Conservation (phyloP, 805 yeast genomes). For the Nematodospora valgi region DNA sequence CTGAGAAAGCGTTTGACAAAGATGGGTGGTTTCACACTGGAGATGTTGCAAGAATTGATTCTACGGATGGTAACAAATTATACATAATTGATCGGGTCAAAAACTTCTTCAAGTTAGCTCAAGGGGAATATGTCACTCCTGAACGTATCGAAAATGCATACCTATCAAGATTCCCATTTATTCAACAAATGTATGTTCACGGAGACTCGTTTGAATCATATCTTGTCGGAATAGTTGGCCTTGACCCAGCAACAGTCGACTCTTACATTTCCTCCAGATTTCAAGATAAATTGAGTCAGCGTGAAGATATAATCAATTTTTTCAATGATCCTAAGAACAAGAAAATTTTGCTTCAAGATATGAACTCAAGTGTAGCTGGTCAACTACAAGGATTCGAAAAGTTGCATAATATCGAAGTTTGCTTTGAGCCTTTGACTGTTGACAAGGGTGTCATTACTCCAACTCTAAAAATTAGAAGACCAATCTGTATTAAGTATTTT, state of each 20-base stretch:
- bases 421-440: conserved; percentile 38
- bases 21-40: conserved; percentile 62
- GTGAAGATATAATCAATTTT: conserved; percentile 17
- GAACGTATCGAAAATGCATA: conserved; percentile 37
- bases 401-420: conserved; percentile 31
- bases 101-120: conserved; percentile 43
- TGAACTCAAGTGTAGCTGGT: conserved; percentile 21
- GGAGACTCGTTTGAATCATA: conserved; percentile 29
- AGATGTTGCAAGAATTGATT: conserved; percentile 36
- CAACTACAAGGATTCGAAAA: conserved; percentile 35
- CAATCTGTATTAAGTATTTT: conserved; percentile 29
- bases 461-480: conserved; percentile 41
- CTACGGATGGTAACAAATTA: conserved; percentile 23
- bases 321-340: conserved; percentile 23
- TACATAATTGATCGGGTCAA: conserved; percentile 48
- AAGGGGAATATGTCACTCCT: conserved; percentile 42
- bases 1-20: conserved; percentile 38
- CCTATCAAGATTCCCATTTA: conserved; percentile 24
- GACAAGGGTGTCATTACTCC: conserved; percentile 39
- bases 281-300: conserved; percentile 9
- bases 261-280: conserved; percentile 16
- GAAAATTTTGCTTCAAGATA: conserved; percentile 15
- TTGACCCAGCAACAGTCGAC: conserved; percentile 17
- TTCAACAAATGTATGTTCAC: conserved; percentile 29
- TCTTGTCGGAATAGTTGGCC: conserved; percentile 29